Percentiles rank a stretch among this genome's conserved stretches.
These are phyloP conservation scores for Phialophora macrospora DNA, from an alignment of 2,329 filamentous ascomycete genomes.

Conservation along the genomic window DNA sequence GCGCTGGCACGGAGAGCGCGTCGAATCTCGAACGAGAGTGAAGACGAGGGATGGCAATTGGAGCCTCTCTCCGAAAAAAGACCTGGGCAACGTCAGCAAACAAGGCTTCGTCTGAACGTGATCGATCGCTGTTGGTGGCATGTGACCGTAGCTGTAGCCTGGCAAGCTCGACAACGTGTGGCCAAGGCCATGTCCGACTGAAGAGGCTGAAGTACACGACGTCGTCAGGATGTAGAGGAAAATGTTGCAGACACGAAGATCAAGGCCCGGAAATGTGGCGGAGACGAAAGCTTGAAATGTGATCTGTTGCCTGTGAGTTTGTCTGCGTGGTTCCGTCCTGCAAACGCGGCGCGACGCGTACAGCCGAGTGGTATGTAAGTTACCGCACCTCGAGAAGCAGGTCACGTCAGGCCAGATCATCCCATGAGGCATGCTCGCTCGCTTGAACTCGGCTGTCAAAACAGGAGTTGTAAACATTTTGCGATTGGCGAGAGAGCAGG, in stretches of 20 bases:
- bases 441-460: not conserved
- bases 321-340: not conserved
- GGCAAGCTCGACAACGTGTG: too few species aligned
- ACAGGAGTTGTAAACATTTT: not conserved
- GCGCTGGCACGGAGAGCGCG: not conserved
- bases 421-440: not conserved
- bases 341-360: not conserved
- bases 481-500: not conserved
- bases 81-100: too few species aligned
- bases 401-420: not conserved
- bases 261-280: not conserved
- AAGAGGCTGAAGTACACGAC: too few species aligned
- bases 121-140: too few species aligned
- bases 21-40: not conserved
- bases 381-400: too few species aligned
- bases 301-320: not conserved
- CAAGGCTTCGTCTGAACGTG: too few species aligned
- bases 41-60: too few species aligned
- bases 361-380: not conserved
- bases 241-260: too few species aligned
- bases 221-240: too few species aligned
- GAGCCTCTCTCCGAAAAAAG: too few species aligned
- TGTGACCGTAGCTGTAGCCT: too few species aligned
- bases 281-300: not conserved
- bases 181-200: too few species aligned